Evolutionary conservation across 352 stramenopile species (phyloP).

Genomic region (Phytophthora constricta): DNA sequence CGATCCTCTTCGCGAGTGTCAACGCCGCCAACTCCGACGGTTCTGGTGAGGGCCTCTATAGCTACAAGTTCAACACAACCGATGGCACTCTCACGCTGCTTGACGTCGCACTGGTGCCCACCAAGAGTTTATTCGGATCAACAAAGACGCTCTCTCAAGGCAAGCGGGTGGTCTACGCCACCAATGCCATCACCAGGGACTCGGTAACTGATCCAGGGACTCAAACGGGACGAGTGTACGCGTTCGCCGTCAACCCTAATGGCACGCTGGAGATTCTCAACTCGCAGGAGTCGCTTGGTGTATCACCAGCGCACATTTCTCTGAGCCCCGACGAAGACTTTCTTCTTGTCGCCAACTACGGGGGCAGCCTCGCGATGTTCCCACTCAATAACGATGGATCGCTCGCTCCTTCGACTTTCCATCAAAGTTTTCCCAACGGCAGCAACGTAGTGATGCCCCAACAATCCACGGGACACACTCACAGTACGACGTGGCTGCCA

Average conservation of each 20-base stretch:
- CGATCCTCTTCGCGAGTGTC: slow-evolving; percentile 63
- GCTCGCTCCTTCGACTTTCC: slow-evolving; percentile 39
- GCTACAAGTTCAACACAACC: slow-evolving; percentile 52
- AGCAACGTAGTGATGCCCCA: slow-evolving; percentile 45
- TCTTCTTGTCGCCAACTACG: slow-evolving; percentile 67
- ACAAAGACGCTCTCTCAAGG: slow-evolving; percentile 35
- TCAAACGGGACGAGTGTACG: slow-evolving; percentile 54
- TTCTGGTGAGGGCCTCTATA: slow-evolving; percentile 57
- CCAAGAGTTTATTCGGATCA: slow-evolving; percentile 64
- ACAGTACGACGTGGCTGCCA: slow-evolving; percentile 67
- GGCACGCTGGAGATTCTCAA: slow-evolving; percentile 53
- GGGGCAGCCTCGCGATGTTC: slow-evolving; percentile 60
- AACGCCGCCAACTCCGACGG: slow-evolving; percentile 61
- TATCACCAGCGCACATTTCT: slow-evolving; percentile 45
- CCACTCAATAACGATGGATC: slow-evolving; percentile 54
- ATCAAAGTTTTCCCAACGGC: slow-evolving; percentile 46
- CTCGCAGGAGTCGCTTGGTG: slow-evolving; percentile 52
- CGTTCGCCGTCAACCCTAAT: slow-evolving; percentile 44
- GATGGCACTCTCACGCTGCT: slow-evolving; percentile 48
- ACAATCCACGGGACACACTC: slow-evolving; percentile 58
- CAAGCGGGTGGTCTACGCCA: slow-evolving; percentile 51
- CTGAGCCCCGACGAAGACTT: slow-evolving; percentile 60
- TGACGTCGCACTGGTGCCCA: slow-evolving; percentile 40
- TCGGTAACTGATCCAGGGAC: slow-evolving; percentile 20
- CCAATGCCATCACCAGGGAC: slow-evolving; percentile 49